Base-by-base conservation (phyloP, 495 filamentous ascomycete genomes). In the Umbilicaria muhlenbergii region DNA sequence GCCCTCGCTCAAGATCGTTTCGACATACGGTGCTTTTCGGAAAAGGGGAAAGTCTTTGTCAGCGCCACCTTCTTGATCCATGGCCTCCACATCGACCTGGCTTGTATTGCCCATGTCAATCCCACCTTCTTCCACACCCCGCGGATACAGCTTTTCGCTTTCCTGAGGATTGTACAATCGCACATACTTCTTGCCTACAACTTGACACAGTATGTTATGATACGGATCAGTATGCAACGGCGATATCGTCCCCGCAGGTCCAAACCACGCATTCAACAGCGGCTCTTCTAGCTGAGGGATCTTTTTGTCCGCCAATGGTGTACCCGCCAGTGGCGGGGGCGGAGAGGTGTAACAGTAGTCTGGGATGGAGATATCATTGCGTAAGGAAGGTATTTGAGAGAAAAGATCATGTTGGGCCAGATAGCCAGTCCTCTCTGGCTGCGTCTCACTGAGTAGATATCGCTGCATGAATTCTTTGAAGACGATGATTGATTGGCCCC, bases 101-200 rank as follows among this genome's bases (percentile, higher is more conserved):
- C 80, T 85, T 11, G 91, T 98, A 54, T 98, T 98, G 14, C 77
- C 77, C 88, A 95, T 95, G 61, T 92, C 84, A 34, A 96, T 78
- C 0, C 73, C 69, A 8, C 78, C 77, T 21, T 74, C 71, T 47
- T 86, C 83, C 41, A 68, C 60, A 0, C 77, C 77, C 38, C 80
- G 66, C 0, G 85, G 77, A 50, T 81, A 74, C 52, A 96, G 52
- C 53, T 59, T 69, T 32, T 33, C 16, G 48, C 73, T 65, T 61
- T 82, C 56, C 1, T 54, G 51, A 0, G 89, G 86, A 3, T 78
- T 67, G 60, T 95, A 98, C 4, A 96, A 67, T 2, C 89, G 69
- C 24, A 98, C 65, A 55, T 95, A 98, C 58, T 98, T 98, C 35
- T 74, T 68, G 0, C 91, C 91, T 0, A 94, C 84, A 0, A 95